phyloP scores from a whole-genome alignment of 176 grass and related monocot species.

The Leersia perrieri region DNA sequence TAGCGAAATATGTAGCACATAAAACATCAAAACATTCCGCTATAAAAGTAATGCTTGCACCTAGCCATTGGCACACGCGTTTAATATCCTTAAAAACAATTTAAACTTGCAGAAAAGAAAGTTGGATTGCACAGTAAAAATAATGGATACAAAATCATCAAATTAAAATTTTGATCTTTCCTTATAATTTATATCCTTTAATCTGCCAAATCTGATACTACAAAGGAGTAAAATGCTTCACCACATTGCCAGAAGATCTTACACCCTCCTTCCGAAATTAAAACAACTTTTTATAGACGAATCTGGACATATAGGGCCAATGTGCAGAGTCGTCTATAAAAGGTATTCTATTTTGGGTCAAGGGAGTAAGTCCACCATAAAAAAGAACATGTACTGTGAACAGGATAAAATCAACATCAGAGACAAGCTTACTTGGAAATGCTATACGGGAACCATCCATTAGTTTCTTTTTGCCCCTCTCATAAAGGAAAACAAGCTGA shows the following conservation, averaged over 20 bases:
- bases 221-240: not conserved
- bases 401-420: constrained; percentile 19
- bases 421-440: constrained; percentile 47
- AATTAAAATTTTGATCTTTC: not conserved
- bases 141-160: not conserved
- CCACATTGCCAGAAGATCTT: not conserved
- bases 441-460: constrained; percentile 63
- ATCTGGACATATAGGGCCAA: too few relatives aligned
- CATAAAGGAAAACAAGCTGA: constrained; percentile 76
- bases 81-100: not conserved
- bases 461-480: constrained; percentile 83
- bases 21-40: not conserved
- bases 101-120: not conserved
- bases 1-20: constrained; percentile 13
- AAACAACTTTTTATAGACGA: too few relatives aligned
- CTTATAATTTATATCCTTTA: not conserved
- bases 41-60: not conserved
- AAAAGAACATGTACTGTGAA: not conserved
- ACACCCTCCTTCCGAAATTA: too few relatives aligned
- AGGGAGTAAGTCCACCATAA: not conserved
- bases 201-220: not conserved
- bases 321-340: too few relatives aligned
- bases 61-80: not conserved
- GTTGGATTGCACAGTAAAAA: not conserved
- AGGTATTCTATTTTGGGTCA: too few relatives aligned